Conservation (phyloP, 1,284 basidiomycete genomes). For the Rhodotorula sp. region DNA sequence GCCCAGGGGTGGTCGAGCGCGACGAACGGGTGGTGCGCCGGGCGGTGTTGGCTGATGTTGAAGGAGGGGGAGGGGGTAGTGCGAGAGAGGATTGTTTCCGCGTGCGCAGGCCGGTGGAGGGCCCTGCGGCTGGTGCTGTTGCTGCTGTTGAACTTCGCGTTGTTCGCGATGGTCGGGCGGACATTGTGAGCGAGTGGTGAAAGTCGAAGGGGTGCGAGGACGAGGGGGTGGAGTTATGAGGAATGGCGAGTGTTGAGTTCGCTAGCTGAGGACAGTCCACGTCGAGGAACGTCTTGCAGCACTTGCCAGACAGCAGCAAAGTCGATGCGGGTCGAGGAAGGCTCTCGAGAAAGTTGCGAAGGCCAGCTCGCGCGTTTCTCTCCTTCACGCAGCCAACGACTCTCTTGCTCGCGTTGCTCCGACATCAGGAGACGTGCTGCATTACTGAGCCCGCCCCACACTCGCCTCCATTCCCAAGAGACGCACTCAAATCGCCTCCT, state of each 20-base stretch:
- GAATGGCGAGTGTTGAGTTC: too few species aligned
- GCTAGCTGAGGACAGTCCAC: too few species aligned
- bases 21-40: slow-evolving; percentile 19
- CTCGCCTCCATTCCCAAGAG: too few species aligned
- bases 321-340: too few species aligned
- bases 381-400: too few species aligned
- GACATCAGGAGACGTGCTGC: too few species aligned
- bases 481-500: slow-evolving; percentile 5
- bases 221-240: not conserved
- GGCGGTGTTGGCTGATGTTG: slow-evolving; percentile 4
- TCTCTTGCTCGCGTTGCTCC: too few species aligned
- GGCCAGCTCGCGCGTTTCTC: too few species aligned
- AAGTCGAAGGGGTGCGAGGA: not conserved
- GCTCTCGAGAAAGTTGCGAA: too few species aligned
- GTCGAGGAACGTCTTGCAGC: too few species aligned
- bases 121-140: not conserved
- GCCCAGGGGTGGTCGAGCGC: slow-evolving; percentile 16
- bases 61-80: not conserved
- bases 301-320: too few species aligned
- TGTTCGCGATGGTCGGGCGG: slow-evolving; percentile 14
- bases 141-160: slow-evolving; percentile 24
- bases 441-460: too few species aligned
- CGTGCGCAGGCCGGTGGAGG: not conserved
- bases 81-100: not conserved
- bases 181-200: not conserved